Base-by-base conservation (phyloP, 2,329 filamentous ascomycete genomes). In the Zasmidium angulare region DNA sequence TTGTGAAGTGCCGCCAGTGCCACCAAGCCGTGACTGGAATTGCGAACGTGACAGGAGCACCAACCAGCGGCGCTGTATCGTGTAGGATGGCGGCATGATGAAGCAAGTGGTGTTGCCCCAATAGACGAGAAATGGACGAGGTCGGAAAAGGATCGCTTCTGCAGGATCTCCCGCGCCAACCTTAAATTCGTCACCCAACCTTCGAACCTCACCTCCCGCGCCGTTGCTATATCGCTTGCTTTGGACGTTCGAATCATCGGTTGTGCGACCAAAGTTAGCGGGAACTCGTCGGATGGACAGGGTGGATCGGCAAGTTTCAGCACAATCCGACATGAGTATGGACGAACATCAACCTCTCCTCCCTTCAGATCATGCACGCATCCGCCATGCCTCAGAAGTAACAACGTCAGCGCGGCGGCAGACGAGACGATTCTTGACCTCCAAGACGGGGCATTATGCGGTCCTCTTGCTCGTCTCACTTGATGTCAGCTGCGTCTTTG, bases 401-500 rank as follows among this genome's bases (percentile, higher is more conserved):
- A 53, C 19, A 48, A 62, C 36, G 36, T 43, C 36, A n/a, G 56
- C 58, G 21, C 67, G 72, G 7, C 57, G 56, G 17, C 54, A 65
- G 21, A 66, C 71, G 10, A 71, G 72, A 51, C 67, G 67, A 29
- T 78, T 77, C 62, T 72, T 84, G 24, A 74, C 74, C 31, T 81
- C 79, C 10, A 78, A 75, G 66, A 72, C 72, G 50, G 80, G 81
- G 12, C 81, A 84, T 68, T 82, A 81, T 66, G 70, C 73, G 2
- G 75, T 84, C 17, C 73, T 84, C 14, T 56, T 73, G 2, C 75
- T 84, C 14, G 81, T 84, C 3, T 69, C 76, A 2, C 72, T 82
- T 19, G 82, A 84, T 65, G 77, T 84, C 2, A 71, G 75, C n/a
- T 77, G 77, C 66, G 81, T 83, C 62, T 81, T 84, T 66, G 77